These are phyloP conservation scores for Coemansia sp. DNA, from an alignment of 192 early-diverging fungal genomes.

Conservation along the genomic window DNA sequence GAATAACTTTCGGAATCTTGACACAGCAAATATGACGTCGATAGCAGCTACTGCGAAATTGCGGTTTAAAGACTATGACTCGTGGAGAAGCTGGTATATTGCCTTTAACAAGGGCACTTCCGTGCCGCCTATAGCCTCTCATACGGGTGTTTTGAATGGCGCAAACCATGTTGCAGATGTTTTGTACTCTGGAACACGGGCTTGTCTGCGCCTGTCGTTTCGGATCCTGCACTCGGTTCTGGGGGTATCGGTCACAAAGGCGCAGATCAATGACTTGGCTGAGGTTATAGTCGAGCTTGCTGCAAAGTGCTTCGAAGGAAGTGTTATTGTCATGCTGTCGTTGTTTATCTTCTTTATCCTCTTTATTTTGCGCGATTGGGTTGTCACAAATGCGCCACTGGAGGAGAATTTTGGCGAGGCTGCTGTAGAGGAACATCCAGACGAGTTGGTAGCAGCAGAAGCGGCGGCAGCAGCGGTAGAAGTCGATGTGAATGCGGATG, in stretches of 20 bases:
- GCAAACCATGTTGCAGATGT: slow-evolving; percentile 24
- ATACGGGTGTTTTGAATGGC: slow-evolving; percentile 40
- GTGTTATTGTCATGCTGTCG: slow-evolving; percentile 70
- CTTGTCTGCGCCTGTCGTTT: slow-evolving; percentile 13
- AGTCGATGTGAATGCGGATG: slow-evolving; percentile 1
- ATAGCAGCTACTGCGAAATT: slow-evolving; percentile 5
- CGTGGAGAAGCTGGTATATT: slow-evolving; percentile 43
- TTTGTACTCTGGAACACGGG: slow-evolving; percentile 25
- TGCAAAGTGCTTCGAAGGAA: slow-evolving; percentile 80
- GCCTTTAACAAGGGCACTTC: slow-evolving; percentile 12
- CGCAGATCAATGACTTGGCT: slow-evolving; percentile 15
- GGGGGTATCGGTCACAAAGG: slow-evolving; percentile 15
- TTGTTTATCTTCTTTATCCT: slow-evolving; percentile 77
- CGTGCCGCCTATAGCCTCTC: slow-evolving; percentile 26
- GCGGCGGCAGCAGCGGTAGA: slow-evolving; percentile 4
- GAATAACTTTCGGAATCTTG: not conserved
- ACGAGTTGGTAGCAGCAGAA: slow-evolving; percentile 3
- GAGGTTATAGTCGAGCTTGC: slow-evolving; percentile 47
- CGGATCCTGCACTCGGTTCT: slow-evolving; percentile 8
- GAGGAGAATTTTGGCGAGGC: slow-evolving; percentile 36
- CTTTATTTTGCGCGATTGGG: slow-evolving; percentile 87
- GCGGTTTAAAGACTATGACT: slow-evolving; percentile 34
- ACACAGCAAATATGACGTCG: slow-evolving; percentile 6
- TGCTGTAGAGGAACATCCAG: slow-evolving; percentile 16
- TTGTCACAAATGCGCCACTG: slow-evolving; percentile 52